phyloP scores from a whole-genome alignment of 2,329 filamentous ascomycete genomes.

The Colletotrichum endophyticum region DNA sequence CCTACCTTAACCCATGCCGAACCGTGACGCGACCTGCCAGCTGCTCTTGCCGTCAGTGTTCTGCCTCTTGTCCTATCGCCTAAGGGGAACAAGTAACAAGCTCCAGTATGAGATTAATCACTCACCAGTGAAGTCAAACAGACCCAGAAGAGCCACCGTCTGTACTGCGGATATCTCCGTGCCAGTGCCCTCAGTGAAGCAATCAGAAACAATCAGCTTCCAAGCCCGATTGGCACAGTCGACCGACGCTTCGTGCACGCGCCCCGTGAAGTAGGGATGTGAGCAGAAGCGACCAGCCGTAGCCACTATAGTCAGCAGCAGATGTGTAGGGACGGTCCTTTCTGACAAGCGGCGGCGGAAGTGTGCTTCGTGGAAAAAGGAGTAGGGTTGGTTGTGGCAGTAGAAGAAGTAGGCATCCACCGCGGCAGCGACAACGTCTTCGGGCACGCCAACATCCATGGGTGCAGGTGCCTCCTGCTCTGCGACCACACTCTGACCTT shows the following conservation, averaged over 20 bases:
- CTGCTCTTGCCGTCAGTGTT: background rate
- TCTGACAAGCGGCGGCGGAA: constrained; percentile 27
- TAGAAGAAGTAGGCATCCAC: constrained; percentile 35
- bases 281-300: background rate
- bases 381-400: constrained; percentile 42
- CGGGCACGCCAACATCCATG: background rate
- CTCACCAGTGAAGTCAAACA: constrained; percentile 42
- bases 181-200: constrained; percentile 32
- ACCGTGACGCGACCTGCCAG: constrained; percentile 26
- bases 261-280: background rate
- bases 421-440: background rate
- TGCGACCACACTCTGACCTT: background rate
- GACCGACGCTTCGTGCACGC: background rate
- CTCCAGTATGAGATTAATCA: background rate
- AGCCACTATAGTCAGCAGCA: background rate
- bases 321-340: background rate
- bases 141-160: constrained; percentile 37
- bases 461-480: background rate
- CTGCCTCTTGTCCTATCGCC: background rate
- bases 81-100: background rate
- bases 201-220: constrained; percentile 35
- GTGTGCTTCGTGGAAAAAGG: constrained; percentile 36
- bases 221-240: constrained; percentile 25
- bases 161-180: constrained; percentile 39
- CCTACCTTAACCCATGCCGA: constrained; percentile 41